Percentiles rank a stretch among this genome's conserved stretches.
These are phyloP conservation scores for Pseudocercospora crystallina DNA, from an alignment of 2,329 filamentous ascomycete genomes.

Conservation along the genomic window DNA sequence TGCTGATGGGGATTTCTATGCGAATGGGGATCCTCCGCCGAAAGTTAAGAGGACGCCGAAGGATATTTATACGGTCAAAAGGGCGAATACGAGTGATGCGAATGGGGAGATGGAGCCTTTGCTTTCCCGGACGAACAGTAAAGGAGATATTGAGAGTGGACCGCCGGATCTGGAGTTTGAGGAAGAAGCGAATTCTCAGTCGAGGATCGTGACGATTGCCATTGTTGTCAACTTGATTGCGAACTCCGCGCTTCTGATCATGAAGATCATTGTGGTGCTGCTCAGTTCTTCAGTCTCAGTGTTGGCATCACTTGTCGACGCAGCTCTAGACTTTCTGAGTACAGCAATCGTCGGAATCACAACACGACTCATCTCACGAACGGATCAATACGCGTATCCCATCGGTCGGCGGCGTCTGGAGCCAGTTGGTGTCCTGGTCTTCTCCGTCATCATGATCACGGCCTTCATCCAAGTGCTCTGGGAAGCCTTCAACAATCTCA, in stretches of 20 bases:
- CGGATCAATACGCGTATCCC: constrained; percentile 74
- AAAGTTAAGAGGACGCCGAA: constrained; percentile 77
- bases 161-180: constrained; percentile 66
- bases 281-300: constrained; percentile 81
- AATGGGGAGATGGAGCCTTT: constrained; percentile 38
- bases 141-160: constrained; percentile 11
- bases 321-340: constrained; percentile 75
- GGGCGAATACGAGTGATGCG: constrained; percentile 56
- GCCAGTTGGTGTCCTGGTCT: constrained; percentile 76
- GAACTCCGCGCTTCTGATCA: constrained; percentile 70
- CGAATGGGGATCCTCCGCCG: constrained; percentile 22
- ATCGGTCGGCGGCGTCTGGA: constrained; percentile 76
- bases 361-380: constrained; percentile 69
- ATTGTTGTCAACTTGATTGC: constrained; percentile 84
- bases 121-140: constrained; percentile 24
- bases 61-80: constrained; percentile 72
- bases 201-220: constrained; percentile 76
- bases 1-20: constrained; percentile 22
- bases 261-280: constrained; percentile 75
- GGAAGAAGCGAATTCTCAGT: constrained; percentile 72
- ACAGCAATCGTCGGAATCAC: constrained; percentile 81
- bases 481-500: constrained; percentile 66
- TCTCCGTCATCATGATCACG: constrained; percentile 83
- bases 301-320: constrained; percentile 75
- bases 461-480: constrained; percentile 77